Evolutionary conservation across 2,329 filamentous ascomycete genomes (phyloP).

Genomic region (Helicocarpus griseus): DNA sequence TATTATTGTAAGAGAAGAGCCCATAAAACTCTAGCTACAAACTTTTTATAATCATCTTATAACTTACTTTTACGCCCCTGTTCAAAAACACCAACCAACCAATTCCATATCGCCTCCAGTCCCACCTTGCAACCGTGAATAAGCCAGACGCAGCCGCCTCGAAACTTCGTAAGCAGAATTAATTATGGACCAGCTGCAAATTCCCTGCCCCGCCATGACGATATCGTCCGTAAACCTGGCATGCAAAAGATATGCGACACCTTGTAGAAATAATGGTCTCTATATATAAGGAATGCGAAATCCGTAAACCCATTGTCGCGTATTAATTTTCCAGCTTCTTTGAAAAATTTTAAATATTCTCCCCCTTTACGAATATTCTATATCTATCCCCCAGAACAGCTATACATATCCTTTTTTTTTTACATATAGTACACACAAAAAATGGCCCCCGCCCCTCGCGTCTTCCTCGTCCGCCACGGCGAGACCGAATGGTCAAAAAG

Average conservation of each 20-base stretch:
- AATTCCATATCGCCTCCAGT: not conserved
- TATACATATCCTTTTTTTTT: not conserved
- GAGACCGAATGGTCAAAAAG: slow-evolving; percentile 93
- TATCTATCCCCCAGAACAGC: not conserved
- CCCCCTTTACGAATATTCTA: too few species aligned
- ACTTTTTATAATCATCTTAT: too few species aligned
- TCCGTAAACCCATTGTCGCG: too few species aligned
- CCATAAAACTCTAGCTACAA: too few species aligned
- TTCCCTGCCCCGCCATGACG: not conserved
- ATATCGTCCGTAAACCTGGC: not conserved
- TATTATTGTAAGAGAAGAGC: too few species aligned
- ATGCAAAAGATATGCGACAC: not conserved
- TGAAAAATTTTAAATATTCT: too few species aligned
- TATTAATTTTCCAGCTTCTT: too few species aligned
- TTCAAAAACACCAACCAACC: not conserved
- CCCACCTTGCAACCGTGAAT: not conserved
- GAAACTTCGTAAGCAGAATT: not conserved
- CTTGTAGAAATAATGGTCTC: too few species aligned
- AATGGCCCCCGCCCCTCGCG: slow-evolving; percentile 50
- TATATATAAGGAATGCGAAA: too few species aligned
- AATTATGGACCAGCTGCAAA: not conserved
- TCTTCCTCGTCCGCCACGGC: slow-evolving; percentile 80
- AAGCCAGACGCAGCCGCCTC: not conserved
- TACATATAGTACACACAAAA: too few species aligned
- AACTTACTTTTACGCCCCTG: too few species aligned